phyloP scores from a whole-genome alignment of 2,329 filamentous ascomycete species.

The Orbilia blumenaviensis region DNA sequence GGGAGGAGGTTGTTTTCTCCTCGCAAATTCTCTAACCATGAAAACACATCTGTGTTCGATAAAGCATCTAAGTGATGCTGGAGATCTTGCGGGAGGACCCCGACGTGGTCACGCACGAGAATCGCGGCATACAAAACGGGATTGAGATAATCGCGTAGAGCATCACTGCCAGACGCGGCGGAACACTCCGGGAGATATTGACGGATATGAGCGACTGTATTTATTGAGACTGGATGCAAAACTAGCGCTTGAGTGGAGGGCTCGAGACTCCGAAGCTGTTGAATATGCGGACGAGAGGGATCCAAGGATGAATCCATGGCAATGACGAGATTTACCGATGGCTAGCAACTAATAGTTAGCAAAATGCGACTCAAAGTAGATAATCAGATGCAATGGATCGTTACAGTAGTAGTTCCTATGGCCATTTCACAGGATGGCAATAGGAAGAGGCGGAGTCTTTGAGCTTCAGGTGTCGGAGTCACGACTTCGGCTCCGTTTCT shows the following conservation, averaged over 20 bases:
- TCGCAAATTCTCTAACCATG: conserved; percentile 35
- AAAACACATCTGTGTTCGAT: not conserved
- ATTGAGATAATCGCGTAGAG: conserved; percentile 4
- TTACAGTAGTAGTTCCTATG: conserved; percentile 13
- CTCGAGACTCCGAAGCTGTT: conserved; percentile 2
- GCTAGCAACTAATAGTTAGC: conserved; percentile 25
- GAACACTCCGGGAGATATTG: not conserved
- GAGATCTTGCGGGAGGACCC: conserved; percentile 12
- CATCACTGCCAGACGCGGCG: not conserved
- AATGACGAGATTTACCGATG: conserved; percentile 23
- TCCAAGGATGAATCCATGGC: conserved; percentile 38
- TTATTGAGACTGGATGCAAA: conserved; percentile 36
- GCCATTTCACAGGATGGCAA: conserved; percentile 13
- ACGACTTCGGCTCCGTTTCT: not conserved
- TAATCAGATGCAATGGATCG: not conserved
- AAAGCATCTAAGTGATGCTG: conserved; percentile 18
- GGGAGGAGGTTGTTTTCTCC: conserved; percentile 19
- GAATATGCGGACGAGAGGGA: conserved; percentile 6
- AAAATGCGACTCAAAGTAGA: not conserved
- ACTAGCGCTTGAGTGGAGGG: not conserved
- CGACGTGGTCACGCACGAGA: conserved; percentile 35
- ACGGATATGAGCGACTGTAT: conserved; percentile 42
- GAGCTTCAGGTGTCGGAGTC: not conserved
- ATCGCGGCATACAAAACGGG: conserved; percentile 28
- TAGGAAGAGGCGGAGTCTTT: conserved; percentile 15